Conservation (phyloP, 1,284 basidiomycete species). For the Irpex sp. region DNA sequence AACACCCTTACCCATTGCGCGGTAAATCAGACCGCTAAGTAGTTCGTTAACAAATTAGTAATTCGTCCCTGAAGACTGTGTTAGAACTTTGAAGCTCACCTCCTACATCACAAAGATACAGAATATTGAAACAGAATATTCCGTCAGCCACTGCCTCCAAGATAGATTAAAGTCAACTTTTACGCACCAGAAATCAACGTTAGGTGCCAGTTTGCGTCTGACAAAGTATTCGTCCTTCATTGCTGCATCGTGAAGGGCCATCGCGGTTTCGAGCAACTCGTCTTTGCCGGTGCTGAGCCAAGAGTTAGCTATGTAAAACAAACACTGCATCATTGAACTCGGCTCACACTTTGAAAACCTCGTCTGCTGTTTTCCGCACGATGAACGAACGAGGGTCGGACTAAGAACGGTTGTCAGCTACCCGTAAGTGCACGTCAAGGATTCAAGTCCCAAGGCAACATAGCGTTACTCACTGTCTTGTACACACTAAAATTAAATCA, state of each 20-base stretch:
- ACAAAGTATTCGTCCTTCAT: conserved; percentile 91
- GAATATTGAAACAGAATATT: no score
- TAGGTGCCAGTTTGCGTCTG: conserved; percentile 79
- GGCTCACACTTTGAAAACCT: conserved; percentile 85
- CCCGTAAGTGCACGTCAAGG: background rate
- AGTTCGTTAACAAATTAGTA: no score
- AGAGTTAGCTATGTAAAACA: background rate
- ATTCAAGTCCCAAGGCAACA: background rate
- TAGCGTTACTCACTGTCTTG: conserved; percentile 69
- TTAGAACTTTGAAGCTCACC: background rate
- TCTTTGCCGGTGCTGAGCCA: background rate
- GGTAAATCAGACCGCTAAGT: conserved; percentile 83
- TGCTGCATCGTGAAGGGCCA: conserved; percentile 82
- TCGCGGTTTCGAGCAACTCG: conserved; percentile 86
- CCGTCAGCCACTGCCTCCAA: no score
- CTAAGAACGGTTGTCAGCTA: conserved; percentile 38
- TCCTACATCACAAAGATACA: no score
- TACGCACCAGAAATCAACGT: conserved; percentile 86
- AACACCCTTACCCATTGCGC: conserved; percentile 78
- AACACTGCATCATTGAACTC: background rate
- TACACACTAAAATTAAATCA: conserved; percentile 60
- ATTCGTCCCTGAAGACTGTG: background rate
- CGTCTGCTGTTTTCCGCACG: conserved; percentile 88
- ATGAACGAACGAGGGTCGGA: conserved; percentile 91
- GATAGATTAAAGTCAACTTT: background rate